Percentiles rank a stretch among this genome's conserved stretches.
Evolutionary conservation across 225 moss, liverwort and hornwort genomes (phyloP).

Genomic region (Physcomitrellopsis africana): DNA sequence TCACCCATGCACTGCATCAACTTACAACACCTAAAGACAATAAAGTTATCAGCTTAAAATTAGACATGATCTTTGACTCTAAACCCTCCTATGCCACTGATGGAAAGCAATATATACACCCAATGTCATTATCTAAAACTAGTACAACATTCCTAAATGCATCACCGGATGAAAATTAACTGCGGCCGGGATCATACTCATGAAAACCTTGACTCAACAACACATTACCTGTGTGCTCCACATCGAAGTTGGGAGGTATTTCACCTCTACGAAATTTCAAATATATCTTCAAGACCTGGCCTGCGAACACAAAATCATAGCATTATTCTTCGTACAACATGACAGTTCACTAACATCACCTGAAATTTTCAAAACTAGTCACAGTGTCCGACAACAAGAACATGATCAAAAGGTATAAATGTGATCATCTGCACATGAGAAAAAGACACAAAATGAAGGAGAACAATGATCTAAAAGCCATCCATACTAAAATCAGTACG

Average conservation of each 20-base stretch:
- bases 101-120: not conserved
- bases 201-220: slow-evolving; percentile 6
- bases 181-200: slow-evolving; percentile 8
- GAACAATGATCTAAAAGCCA: not conserved
- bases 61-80: slow-evolving; percentile 9
- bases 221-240: slow-evolving; percentile 73
- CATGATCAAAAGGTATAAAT: slow-evolving; percentile 3
- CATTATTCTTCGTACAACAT: slow-evolving; percentile 9
- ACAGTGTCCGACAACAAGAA: slow-evolving; percentile 1
- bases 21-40: slow-evolving; percentile 6
- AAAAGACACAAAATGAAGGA: not conserved
- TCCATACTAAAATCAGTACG: slow-evolving; percentile 18
- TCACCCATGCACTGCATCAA: slow-evolving; percentile 19
- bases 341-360: slow-evolving; percentile 20
- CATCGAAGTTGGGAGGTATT: slow-evolving; percentile 88
- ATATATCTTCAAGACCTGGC: slow-evolving; percentile 76
- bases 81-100: not conserved
- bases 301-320: slow-evolving; percentile 46
- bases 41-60: slow-evolving; percentile 15
- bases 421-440: slow-evolving; percentile 7
- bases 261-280: slow-evolving; percentile 92
- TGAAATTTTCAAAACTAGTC: slow-evolving; percentile 14
- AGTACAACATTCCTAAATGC: not conserved
- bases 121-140: slow-evolving; percentile 9
- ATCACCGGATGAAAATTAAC: not conserved